Conservation (phyloP, 768 basidiomycete species). For the Dacryopinax primogenitus region DNA sequence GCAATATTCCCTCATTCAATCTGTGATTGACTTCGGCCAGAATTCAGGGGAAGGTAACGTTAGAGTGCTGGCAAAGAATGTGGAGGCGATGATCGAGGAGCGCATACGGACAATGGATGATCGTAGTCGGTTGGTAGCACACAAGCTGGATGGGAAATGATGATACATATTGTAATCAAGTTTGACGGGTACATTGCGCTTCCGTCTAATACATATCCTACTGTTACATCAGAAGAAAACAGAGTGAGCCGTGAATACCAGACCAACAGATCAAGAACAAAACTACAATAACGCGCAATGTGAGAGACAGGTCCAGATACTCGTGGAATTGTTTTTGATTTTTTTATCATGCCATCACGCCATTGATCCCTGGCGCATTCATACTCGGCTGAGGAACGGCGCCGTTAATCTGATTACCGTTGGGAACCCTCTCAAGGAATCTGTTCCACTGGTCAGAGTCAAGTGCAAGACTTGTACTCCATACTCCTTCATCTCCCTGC, state of each 20-base stretch:
- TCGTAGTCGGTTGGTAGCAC: neutral
- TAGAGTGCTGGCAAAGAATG: conserved; percentile 12
- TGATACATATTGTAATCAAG: neutral
- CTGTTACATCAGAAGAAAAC: neutral
- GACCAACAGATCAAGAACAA: neutral
- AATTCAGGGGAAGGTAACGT: neutral
- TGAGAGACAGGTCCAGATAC: neutral
- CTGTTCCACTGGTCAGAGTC: neutral
- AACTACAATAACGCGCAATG: neutral
- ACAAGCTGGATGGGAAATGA: neutral
- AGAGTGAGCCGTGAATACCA: neutral
- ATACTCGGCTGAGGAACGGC: neutral
- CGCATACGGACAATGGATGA: neutral
- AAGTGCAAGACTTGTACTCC: conserved; percentile 3
- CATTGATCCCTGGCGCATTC: neutral
- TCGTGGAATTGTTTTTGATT: neutral
- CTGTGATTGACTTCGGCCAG: conserved; percentile 39
- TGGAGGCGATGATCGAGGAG: conserved; percentile 10
- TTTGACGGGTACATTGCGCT: conserved; percentile 2
- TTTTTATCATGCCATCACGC: conserved; percentile 1
- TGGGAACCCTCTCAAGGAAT: neutral
- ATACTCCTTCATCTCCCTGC: conserved; percentile 1
- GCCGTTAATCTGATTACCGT: conserved; percentile 3
- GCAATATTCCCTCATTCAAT: conserved; percentile 73
- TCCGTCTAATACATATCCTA: conserved; percentile 6